Evolutionary conservation across 192 early-diverging fungal species (phyloP).

Genomic region (Phlyctochytrium bullatum): DNA sequence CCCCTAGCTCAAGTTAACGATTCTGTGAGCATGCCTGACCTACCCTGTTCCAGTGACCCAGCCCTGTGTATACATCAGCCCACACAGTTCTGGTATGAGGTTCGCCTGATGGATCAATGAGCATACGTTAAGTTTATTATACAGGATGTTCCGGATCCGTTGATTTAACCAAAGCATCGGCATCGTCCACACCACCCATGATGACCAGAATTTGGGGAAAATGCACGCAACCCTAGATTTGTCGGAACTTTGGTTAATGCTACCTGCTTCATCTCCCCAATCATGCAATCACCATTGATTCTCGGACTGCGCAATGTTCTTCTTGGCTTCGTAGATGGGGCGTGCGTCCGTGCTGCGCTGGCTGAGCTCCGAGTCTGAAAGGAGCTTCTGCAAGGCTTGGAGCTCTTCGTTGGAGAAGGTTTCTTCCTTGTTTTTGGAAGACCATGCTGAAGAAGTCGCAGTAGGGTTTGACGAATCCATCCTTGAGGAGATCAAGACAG

Average conservation of each 20-base stretch:
- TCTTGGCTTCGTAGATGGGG: constrained; percentile 34
- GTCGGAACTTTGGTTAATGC: no score
- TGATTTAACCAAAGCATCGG: constrained; percentile 17
- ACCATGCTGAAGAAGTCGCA: constrained; percentile 46
- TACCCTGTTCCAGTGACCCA: constrained; percentile 97
- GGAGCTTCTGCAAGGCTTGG: constrained; percentile 29
- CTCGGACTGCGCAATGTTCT: constrained; percentile 44
- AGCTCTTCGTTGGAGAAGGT: not conserved
- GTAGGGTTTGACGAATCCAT: constrained; percentile 41
- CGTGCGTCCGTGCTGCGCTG: constrained; percentile 18
- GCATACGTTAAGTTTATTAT: not conserved
- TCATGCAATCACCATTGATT: no score
- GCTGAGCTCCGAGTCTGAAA: constrained; percentile 33
- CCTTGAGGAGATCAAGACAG: constrained; percentile 40
- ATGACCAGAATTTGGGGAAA: not conserved
- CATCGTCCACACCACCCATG: not conserved
- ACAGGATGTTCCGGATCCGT: constrained; percentile 31
- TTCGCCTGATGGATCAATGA: constrained; percentile 38
- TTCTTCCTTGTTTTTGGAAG: not conserved
- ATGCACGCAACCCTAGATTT: not conserved
- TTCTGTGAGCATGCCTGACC: constrained; percentile 8
- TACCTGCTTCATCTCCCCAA: no score
- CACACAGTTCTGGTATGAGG: constrained; percentile 91
- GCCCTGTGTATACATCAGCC: constrained; percentile 82
- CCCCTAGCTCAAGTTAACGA: constrained; percentile 19